Conservation (phyloP, 305 asterid genomes). For the Solanum aculeatissimum region DNA sequence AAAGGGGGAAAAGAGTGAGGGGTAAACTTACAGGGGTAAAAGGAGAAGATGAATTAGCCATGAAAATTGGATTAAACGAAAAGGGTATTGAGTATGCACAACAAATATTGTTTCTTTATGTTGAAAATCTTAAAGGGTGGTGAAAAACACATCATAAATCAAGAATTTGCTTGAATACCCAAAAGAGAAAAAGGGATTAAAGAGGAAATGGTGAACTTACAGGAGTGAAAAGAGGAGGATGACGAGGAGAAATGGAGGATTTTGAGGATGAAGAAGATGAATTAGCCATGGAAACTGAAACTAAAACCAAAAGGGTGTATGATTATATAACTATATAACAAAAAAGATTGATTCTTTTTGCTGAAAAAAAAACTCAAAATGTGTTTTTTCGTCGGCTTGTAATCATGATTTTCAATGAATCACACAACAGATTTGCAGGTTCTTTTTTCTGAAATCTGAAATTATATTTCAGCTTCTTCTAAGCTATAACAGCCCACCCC, state of each 20-base stretch:
- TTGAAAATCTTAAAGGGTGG: not conserved
- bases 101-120: not conserved
- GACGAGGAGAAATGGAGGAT: constrained; percentile 50
- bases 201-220: constrained; percentile 19
- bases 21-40: not conserved
- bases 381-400: constrained; percentile 21
- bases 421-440: constrained; percentile 15
- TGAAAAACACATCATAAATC: not conserved
- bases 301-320: not conserved
- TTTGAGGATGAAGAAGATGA: constrained; percentile 36
- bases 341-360: not conserved
- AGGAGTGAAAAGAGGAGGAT: constrained; percentile 62
- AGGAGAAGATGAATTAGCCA: not conserved
- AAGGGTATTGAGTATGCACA: not conserved
- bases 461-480: not conserved
- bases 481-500: not conserved
- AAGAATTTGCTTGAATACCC: not conserved
- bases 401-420: constrained; percentile 13
- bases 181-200: not conserved
- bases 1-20: not conserved
- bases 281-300: constrained; percentile 7
- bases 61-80: not conserved
- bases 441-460: not conserved
- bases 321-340: not conserved
- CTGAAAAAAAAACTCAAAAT: not conserved